These are phyloP conservation scores for Mycothermus thermophilus DNA, from an alignment of 495 filamentous ascomycete species.

Conservation along the genomic window DNA sequence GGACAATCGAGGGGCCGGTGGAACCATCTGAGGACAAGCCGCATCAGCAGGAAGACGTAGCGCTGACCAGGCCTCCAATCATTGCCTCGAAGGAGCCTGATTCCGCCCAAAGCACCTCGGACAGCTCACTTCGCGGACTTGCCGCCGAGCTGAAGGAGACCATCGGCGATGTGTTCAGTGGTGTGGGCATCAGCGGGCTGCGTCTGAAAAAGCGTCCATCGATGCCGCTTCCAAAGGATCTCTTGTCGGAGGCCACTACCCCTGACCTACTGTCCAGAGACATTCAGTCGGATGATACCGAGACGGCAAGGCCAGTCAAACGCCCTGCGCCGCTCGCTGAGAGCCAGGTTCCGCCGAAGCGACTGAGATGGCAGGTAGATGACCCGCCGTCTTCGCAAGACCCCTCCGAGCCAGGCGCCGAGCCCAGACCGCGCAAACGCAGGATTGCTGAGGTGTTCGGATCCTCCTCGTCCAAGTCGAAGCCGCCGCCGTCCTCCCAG, in stretches of 20 bases:
- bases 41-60: background rate
- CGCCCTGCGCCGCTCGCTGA: constrained; percentile 1
- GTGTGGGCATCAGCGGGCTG: constrained; percentile 14
- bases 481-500: constrained; percentile 6
- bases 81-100: too few relatives aligned
- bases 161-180: constrained; percentile 8
- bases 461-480: too few relatives aligned
- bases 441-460: too few relatives aligned
- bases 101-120: background rate
- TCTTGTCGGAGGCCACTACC: constrained; percentile 3
- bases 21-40: background rate
- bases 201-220: constrained; percentile 9
- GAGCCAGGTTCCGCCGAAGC: constrained; percentile 1
- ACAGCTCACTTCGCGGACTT: background rate
- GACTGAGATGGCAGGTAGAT: constrained; percentile 2
- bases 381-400: background rate
- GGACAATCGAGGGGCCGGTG: constrained; percentile 11
- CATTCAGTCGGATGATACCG: background rate
- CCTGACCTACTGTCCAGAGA: constrained; percentile 4
- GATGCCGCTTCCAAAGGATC: constrained; percentile 5
- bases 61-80: too few relatives aligned
- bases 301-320: background rate
- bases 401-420: too few relatives aligned
- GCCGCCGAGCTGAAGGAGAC: constrained; percentile 1
- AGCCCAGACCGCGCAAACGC: too few relatives aligned